These are phyloP conservation scores for Polychaeton citri DNA, from an alignment of 2,329 filamentous ascomycete species.

Conservation along the genomic window DNA sequence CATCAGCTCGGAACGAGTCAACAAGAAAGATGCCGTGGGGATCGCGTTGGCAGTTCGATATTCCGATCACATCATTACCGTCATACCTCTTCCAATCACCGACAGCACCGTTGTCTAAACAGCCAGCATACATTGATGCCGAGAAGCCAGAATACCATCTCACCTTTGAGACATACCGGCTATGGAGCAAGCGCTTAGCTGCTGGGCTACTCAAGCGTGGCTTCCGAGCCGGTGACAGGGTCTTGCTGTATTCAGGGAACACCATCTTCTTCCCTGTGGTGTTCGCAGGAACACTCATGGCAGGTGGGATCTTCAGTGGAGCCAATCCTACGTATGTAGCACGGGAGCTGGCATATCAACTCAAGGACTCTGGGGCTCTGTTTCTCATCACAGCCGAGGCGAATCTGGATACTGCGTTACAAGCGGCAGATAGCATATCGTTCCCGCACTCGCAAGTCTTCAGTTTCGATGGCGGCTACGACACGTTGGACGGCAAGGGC, in stretches of 20 bases:
- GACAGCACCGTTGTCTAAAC: slow-evolving; percentile 26
- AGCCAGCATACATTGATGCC: slow-evolving; percentile 48
- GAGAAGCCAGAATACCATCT: slow-evolving; percentile 54
- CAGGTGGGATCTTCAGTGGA: slow-evolving; percentile 64
- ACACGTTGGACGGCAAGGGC: slow-evolving; percentile 29
- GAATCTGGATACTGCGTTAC: slow-evolving; percentile 49
- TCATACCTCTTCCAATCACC: slow-evolving; percentile 40
- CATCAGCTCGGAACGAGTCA: too few relatives aligned
- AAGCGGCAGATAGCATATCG: slow-evolving; percentile 48
- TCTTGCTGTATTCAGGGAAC: slow-evolving; percentile 62
- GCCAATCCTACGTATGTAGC: slow-evolving; percentile 58
- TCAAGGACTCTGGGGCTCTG: slow-evolving; percentile 54
- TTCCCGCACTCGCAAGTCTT: slow-evolving; percentile 46
- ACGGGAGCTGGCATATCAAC: slow-evolving; percentile 61
- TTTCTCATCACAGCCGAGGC: slow-evolving; percentile 49
- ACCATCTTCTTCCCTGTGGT: slow-evolving; percentile 58
- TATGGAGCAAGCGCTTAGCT: slow-evolving; percentile 60
- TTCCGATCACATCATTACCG: slow-evolving; percentile 33
- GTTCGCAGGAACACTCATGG: slow-evolving; percentile 62
- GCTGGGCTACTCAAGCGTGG: slow-evolving; percentile 49
- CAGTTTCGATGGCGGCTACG: slow-evolving; percentile 45
- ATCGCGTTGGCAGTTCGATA: slow-evolving; percentile 34
- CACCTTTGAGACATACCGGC: slow-evolving; percentile 49
- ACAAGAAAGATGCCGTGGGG: slow-evolving; percentile 40
- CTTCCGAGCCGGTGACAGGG: slow-evolving; percentile 52